phyloP scores from a whole-genome alignment of 768 basidiomycete species.

The Mycena rebaudengoi region DNA sequence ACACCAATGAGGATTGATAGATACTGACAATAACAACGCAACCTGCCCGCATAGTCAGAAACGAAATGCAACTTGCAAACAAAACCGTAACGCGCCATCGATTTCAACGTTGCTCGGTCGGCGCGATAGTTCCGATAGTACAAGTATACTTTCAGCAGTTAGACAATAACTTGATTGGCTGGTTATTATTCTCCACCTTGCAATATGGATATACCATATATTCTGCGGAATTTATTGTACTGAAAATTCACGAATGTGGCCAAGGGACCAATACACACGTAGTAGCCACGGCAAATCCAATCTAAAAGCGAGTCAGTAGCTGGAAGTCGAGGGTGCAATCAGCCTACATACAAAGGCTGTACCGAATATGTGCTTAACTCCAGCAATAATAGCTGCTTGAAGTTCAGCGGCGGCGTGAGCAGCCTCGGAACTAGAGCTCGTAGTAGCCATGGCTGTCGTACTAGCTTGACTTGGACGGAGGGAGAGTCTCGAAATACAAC shows the following conservation, averaged over 20 bases:
- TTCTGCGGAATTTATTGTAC: neutral
- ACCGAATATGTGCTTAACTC: conserved; percentile 3
- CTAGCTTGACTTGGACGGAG: no score
- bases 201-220: conserved; percentile 7
- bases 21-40: conserved; percentile 6
- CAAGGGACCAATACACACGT: neutral
- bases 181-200: neutral
- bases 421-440: no score
- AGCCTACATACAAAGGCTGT: neutral
- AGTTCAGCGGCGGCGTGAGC: no score
- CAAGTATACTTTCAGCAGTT: conserved; percentile 1
- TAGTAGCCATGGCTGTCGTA: no score
- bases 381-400: no score
- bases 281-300: conserved; percentile 6
- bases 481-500: no score
- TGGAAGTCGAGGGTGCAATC: no score
- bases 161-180: neutral
- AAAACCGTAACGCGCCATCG: neutral
- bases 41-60: neutral
- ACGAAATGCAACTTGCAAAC: neutral
- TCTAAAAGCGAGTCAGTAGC: neutral
- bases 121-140: conserved; percentile 2
- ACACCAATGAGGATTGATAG: neutral
- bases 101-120: conserved; percentile 6
- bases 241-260: neutral